Evolutionary conservation across 2,329 filamentous ascomycete species (phyloP).

Genomic region (Stromatinia cepivora): DNA sequence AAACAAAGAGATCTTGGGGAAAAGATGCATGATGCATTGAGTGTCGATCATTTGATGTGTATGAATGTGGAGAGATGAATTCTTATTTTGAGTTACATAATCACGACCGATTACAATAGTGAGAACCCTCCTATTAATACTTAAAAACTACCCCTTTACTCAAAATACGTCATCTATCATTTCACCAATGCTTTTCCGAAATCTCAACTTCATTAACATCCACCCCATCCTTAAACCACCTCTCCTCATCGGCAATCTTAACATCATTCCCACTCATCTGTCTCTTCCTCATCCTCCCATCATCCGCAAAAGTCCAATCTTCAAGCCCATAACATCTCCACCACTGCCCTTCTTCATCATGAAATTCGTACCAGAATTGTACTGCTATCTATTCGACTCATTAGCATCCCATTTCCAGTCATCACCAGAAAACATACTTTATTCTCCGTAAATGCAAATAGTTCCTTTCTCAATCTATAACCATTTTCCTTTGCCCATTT

Average conservation of each 20-base stretch:
- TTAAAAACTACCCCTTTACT: background rate
- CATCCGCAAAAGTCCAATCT: constrained; percentile 72
- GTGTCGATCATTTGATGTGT: background rate
- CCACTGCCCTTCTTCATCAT: constrained; percentile 73
- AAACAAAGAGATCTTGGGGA: no score
- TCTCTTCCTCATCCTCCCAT: constrained; percentile 71
- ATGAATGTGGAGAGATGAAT: background rate
- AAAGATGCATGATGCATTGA: background rate
- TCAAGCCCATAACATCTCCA: constrained; percentile 85
- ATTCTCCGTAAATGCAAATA: constrained; percentile 74
- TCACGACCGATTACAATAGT: background rate
- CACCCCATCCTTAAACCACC: constrained; percentile 70
- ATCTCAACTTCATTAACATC: constrained; percentile 69
- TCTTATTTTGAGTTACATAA: background rate
- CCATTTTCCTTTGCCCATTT: constrained; percentile 75
- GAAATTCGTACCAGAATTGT: constrained; percentile 77
- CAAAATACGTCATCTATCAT: background rate
- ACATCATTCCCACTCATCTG: constrained; percentile 77
- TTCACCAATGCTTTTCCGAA: constrained; percentile 65
- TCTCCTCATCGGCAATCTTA: constrained; percentile 58
- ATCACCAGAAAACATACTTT: constrained; percentile 45
- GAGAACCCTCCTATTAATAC: background rate
- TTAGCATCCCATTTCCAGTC: background rate
- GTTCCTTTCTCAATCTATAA: constrained; percentile 77
- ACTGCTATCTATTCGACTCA: constrained; percentile 63